These are phyloP conservation scores for Sporothrix phasma DNA, from an alignment of 2,329 filamentous ascomycete genomes.

Conservation along the genomic window DNA sequence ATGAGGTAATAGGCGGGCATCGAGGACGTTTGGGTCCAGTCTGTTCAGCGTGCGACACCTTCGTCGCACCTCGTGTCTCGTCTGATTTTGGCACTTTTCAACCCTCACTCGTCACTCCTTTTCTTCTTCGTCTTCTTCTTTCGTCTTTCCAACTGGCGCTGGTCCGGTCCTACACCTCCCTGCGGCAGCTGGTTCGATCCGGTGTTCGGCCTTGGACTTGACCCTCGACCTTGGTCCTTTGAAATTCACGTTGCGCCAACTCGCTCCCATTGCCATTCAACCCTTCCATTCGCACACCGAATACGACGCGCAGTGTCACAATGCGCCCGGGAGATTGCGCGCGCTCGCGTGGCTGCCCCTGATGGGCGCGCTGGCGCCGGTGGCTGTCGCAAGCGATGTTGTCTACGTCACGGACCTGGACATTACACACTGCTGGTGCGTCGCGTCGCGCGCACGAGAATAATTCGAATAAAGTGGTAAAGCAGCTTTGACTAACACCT, in stretches of 20 bases:
- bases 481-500: too few relatives aligned
- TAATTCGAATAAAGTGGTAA: too few relatives aligned
- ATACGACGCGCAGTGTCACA: neutral
- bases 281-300: neutral
- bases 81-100: too few relatives aligned
- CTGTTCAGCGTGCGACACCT: neutral
- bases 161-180: neutral
- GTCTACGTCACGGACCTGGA: constrained; percentile 37
- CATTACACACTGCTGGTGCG: constrained; percentile 34
- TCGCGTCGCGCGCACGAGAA: too few relatives aligned
- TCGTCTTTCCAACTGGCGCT: too few relatives aligned
- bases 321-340: neutral
- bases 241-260: neutral
- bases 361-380: neutral
- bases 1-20: neutral
- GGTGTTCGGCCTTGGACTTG: too few relatives aligned
- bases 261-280: neutral
- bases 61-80: neutral
- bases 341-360: constrained; percentile 15
- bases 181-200: neutral
- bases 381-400: constrained; percentile 18
- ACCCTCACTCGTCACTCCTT: neutral
- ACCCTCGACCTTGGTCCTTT: neutral
- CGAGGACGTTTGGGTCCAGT: too few relatives aligned
- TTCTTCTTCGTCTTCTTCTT: neutral